phyloP scores from a whole-genome alignment of 768 basidiomycete species.

The Pulveroboletus sp. region DNA sequence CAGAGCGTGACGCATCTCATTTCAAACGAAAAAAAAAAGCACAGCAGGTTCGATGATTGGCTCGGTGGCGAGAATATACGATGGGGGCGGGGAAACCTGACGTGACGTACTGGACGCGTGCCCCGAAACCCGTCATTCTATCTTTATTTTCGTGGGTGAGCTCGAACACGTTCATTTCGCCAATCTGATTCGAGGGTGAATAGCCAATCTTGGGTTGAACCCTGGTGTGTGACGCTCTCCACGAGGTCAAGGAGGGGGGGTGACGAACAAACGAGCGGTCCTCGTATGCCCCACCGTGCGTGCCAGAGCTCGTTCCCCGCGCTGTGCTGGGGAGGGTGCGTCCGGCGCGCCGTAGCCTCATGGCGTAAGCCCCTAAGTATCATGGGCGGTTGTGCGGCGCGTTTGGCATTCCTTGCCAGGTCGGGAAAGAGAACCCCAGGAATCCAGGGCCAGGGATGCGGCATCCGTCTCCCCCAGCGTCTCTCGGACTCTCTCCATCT shows the following conservation, averaged over 20 bases:
- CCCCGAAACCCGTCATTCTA: background rate
- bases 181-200: slow-evolving; percentile 22
- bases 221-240: slow-evolving; percentile 2
- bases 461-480: background rate
- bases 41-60: slow-evolving; percentile 15
- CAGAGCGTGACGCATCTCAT: slow-evolving; percentile 23
- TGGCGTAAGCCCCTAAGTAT: slow-evolving; percentile 14
- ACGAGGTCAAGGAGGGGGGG: background rate
- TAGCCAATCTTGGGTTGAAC: slow-evolving; percentile 20
- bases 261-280: too few species aligned
- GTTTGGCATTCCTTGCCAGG: background rate
- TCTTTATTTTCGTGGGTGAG: background rate
- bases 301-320: background rate
- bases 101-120: slow-evolving; percentile 19
- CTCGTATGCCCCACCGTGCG: too few species aligned
- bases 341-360: slow-evolving; percentile 19
- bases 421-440: slow-evolving; percentile 1
- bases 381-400: background rate
- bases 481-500: slow-evolving; percentile 1
- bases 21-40: too few species aligned
- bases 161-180: slow-evolving; percentile 20
- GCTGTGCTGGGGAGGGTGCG: slow-evolving; percentile 6
- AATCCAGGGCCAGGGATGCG: too few species aligned
- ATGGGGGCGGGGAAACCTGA: background rate
- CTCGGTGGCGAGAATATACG: slow-evolving; percentile 4